Percentiles rank a stretch among this genome's conserved stretches.
phyloP scores from a whole-genome alignment of 225 moss, liverwort and hornwort genomes.

The Sphagnum tenellum region DNA sequence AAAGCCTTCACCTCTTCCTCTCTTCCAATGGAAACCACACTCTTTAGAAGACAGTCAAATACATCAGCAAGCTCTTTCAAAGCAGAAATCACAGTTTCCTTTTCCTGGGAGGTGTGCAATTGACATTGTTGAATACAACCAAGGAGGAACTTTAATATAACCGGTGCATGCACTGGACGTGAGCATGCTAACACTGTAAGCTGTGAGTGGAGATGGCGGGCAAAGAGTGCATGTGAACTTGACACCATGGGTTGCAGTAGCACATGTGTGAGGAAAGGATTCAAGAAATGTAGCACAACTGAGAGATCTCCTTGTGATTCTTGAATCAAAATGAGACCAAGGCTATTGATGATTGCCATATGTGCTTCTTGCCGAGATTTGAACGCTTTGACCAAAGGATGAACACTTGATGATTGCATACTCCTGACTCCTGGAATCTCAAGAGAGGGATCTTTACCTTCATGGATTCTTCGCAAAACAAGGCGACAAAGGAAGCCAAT shows the following conservation, averaged over 20 bases:
- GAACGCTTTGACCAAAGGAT: constrained; percentile 14
- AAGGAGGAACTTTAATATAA: constrained; percentile 24
- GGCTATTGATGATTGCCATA: constrained; percentile 24
- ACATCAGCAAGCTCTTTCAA: constrained; percentile 24
- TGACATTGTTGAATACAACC: constrained; percentile 20
- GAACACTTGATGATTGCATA: too few relatives aligned
- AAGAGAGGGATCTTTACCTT: not conserved
- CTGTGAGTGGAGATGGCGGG: constrained; percentile 30
- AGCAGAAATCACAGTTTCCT: constrained; percentile 19
- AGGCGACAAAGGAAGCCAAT: constrained; percentile 34
- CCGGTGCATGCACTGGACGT: constrained; percentile 7
- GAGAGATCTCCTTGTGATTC: constrained; percentile 8
- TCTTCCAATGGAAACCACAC: not conserved
- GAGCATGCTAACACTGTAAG: constrained; percentile 16
- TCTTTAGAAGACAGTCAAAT: constrained; percentile 12
- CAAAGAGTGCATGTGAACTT: constrained; percentile 19
- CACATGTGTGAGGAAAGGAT: constrained; percentile 23
- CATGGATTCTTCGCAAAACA: constrained; percentile 14
- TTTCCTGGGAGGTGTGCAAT: constrained; percentile 22
- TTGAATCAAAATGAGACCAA: constrained; percentile 15
- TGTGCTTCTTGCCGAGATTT: constrained; percentile 27
- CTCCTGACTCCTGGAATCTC: too few relatives aligned
- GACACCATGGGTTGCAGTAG: constrained; percentile 19
- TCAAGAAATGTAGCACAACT: constrained; percentile 20
- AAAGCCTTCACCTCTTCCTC: constrained; percentile 18